These are phyloP conservation scores for Gillenia trifoliata DNA, from an alignment of 306 rosid species.

Conservation along the genomic window DNA sequence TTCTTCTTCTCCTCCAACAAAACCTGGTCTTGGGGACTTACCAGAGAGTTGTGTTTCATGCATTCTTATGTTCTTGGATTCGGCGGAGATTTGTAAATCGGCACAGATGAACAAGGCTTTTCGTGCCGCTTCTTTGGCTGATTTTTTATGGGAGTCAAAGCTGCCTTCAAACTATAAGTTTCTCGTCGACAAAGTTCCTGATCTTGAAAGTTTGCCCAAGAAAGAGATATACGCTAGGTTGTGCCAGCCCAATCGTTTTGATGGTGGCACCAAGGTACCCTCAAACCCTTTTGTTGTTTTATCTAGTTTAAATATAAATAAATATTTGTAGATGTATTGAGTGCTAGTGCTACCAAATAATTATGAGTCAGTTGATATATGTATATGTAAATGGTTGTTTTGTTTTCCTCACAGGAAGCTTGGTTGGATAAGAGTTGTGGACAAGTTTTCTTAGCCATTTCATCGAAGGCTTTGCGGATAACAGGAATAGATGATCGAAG, in stretches of 20 bases:
- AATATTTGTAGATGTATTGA: background rate
- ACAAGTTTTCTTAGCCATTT: slow-evolving; percentile 52
- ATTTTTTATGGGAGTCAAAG: slow-evolving; percentile 72
- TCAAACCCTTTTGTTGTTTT: background rate
- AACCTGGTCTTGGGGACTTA: slow-evolving; percentile 48
- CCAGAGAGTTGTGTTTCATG: slow-evolving; percentile 67
- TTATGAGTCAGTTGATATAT: background rate
- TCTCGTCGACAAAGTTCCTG: slow-evolving; percentile 33
- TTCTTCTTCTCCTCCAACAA: slow-evolving; percentile 12
- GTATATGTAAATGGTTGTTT: background rate
- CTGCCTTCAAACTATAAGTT: slow-evolving; percentile 49
- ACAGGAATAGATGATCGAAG: slow-evolving; percentile 91
- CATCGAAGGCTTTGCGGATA: slow-evolving; percentile 64
- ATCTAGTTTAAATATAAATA: background rate
- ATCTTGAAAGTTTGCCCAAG: slow-evolving; percentile 24
- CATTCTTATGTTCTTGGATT: slow-evolving; percentile 48
- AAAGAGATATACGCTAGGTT: slow-evolving; percentile 56
- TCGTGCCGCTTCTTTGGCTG: slow-evolving; percentile 60
- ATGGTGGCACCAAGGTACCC: slow-evolving; percentile 50
- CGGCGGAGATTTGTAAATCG: slow-evolving; percentile 66
- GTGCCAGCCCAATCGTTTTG: slow-evolving; percentile 51
- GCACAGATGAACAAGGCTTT: slow-evolving; percentile 51
- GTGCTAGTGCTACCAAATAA: background rate
- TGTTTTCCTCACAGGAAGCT: slow-evolving; percentile 37
- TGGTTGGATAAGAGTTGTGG: slow-evolving; percentile 65